These are phyloP conservation scores for Schizochytrium sp. DNA, from an alignment of 108 stramenopile genomes.

Conservation along the genomic window DNA sequence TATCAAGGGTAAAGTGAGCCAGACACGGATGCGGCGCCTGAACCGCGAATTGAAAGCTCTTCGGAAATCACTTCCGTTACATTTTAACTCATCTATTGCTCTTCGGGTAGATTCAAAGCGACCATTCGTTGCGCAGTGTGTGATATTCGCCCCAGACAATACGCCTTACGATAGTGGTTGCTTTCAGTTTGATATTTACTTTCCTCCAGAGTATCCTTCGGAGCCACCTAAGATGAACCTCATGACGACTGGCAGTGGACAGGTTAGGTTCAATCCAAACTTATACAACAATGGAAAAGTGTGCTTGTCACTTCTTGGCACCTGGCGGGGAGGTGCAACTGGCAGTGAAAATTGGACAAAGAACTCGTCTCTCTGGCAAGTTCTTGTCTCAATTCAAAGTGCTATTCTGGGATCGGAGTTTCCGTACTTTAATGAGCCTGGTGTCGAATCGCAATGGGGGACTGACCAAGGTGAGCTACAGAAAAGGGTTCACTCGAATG, in stretches of 20 bases:
- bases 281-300: slow-evolving; percentile 70
- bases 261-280: slow-evolving; percentile 69
- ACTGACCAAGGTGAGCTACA: slow-evolving; percentile 31
- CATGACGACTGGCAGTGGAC: slow-evolving; percentile 64
- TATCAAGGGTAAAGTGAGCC: slow-evolving; percentile 45
- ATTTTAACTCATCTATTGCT: slow-evolving; percentile 11
- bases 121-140: slow-evolving; percentile 48
- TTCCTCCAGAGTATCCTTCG: slow-evolving; percentile 64
- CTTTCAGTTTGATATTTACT: slow-evolving; percentile 66
- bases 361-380: slow-evolving; percentile 72
- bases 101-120: slow-evolving; percentile 57
- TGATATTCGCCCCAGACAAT: slow-evolving; percentile 52
- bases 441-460: slow-evolving; percentile 47
- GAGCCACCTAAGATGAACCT: slow-evolving; percentile 62
- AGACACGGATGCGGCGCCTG: slow-evolving; percentile 45
- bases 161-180: slow-evolving; percentile 66
- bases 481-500: not conserved
- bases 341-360: slow-evolving; percentile 65
- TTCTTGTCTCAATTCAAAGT: slow-evolving; percentile 74
- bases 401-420: slow-evolving; percentile 70
- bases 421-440: slow-evolving; percentile 77
- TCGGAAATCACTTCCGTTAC: not conserved
- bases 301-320: slow-evolving; percentile 72
- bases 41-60: not conserved
- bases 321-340: slow-evolving; percentile 71